phyloP scores from a whole-genome alignment of 208 protist genomes.

The Willaertia magna region DNA sequence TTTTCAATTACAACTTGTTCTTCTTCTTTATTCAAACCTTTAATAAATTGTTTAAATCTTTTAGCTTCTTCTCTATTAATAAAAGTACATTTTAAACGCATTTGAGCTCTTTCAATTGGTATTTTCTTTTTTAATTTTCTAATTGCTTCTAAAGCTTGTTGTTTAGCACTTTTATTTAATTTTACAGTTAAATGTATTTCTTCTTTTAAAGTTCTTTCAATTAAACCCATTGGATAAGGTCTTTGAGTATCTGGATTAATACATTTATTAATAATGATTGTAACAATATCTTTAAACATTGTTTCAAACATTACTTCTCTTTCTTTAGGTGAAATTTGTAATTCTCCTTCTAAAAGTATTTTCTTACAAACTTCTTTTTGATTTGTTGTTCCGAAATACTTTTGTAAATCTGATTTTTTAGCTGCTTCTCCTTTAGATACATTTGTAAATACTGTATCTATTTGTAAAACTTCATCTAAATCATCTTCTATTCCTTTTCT shows the following conservation, averaged over 20 bases:
- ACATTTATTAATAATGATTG: slow-evolving; percentile 52
- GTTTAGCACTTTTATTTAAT: slow-evolving; percentile 32
- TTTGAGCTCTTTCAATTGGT: slow-evolving; percentile 46
- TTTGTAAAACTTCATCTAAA: slow-evolving; percentile 72
- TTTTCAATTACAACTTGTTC: background rate
- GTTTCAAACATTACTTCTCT: slow-evolving; percentile 39
- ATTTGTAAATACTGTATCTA: slow-evolving; percentile 57
- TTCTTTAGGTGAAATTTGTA: slow-evolving; percentile 64
- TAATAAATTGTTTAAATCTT: background rate
- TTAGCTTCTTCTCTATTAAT: slow-evolving; percentile 21
- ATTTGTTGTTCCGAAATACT: slow-evolving; percentile 46
- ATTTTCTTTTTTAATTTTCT: slow-evolving; percentile 35
- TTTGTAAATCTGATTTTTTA: slow-evolving; percentile 52
- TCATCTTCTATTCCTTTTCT: slow-evolving; percentile 57
- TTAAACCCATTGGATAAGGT: slow-evolving; percentile 32
- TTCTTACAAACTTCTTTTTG: slow-evolving; percentile 27
- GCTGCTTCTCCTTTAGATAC: slow-evolving; percentile 62
- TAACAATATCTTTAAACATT: slow-evolving; percentile 58
- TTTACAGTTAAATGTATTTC: slow-evolving; percentile 47
- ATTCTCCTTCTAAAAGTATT: slow-evolving; percentile 60
- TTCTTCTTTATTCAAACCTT: background rate
- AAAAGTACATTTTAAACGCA: slow-evolving; percentile 39
- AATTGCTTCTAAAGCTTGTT: slow-evolving; percentile 49
- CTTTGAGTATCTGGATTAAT: slow-evolving; percentile 49
- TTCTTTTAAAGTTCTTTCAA: slow-evolving; percentile 58